These are phyloP conservation scores for Tuber aestivum DNA, from an alignment of 495 filamentous ascomycete species.

Conservation along the genomic window DNA sequence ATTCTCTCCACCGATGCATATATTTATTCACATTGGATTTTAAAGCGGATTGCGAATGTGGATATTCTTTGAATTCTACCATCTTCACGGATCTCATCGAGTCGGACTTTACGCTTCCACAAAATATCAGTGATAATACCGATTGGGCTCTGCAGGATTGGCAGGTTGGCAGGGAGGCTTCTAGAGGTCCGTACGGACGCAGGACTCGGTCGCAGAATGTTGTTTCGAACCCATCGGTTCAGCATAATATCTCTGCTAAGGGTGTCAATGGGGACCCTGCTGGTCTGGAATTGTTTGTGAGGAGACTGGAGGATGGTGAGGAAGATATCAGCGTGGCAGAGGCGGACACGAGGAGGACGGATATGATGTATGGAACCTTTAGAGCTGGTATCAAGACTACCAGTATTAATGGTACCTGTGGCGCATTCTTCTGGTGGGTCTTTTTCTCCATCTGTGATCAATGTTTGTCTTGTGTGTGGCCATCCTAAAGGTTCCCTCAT, in stretches of 20 bases:
- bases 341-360: conserved; percentile 52
- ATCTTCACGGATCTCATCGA: conserved; percentile 65
- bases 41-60: conserved; percentile 62
- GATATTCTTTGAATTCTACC: conserved; percentile 53
- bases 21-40: conserved; percentile 1
- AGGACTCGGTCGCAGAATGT: conserved; percentile 53
- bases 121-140: conserved; percentile 48
- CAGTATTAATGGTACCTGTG: conserved; percentile 58
- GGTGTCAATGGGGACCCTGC: conserved; percentile 49
- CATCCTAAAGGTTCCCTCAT: conserved; percentile 18
- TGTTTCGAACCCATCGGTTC: conserved; percentile 50
- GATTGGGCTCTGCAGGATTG: conserved; percentile 63
- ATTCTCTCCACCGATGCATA: neutral
- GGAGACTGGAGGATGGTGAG: conserved; percentile 42
- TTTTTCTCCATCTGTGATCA: conserved; percentile 9
- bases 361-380: conserved; percentile 62
- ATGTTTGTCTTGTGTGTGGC: neutral
- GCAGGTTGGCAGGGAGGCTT: conserved; percentile 50
- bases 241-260: conserved; percentile 44
- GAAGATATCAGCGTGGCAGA: conserved; percentile 58
- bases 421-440: conserved; percentile 68
- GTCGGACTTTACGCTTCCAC: conserved; percentile 59
- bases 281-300: conserved; percentile 58
- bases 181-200: conserved; percentile 62
- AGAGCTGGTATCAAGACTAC: conserved; percentile 60